Conservation (phyloP, 768 basidiomycete genomes). For the Suillus sp. region DNA sequence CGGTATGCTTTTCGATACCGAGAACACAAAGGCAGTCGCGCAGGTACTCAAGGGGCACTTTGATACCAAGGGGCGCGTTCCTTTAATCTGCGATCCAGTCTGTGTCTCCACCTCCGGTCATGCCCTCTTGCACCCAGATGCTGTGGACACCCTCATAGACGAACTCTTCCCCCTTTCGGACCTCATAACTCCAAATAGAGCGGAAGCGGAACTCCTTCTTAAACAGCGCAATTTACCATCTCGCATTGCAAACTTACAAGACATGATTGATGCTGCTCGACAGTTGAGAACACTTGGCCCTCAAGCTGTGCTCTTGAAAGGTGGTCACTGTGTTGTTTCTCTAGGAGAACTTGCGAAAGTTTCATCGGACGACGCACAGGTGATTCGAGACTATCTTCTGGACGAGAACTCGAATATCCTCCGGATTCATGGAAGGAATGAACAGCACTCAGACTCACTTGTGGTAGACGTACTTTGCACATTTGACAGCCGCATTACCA, state of each 20-base stretch:
- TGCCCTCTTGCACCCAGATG: constrained; percentile 66
- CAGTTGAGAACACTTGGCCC: constrained; percentile 51
- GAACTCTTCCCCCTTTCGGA: constrained; percentile 73
- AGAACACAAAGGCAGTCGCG: constrained; percentile 53
- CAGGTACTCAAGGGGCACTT: constrained; percentile 49
- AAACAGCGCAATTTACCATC: constrained; percentile 33
- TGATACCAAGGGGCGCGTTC: constrained; percentile 37
- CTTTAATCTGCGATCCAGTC: constrained; percentile 85
- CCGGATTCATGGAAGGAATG: constrained; percentile 23
- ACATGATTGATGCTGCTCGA: constrained; percentile 61
- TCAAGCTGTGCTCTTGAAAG: constrained; percentile 75
- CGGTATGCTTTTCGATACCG: constrained; percentile 80
- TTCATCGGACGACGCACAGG: constrained; percentile 29
- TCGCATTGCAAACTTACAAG: constrained; percentile 48
- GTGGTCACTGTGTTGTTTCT: constrained; percentile 67
- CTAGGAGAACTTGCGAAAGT: constrained; percentile 46
- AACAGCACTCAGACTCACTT: constrained; percentile 28
- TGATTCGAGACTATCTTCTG: constrained; percentile 48
- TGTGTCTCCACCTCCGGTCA: constrained; percentile 91
- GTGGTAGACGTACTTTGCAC: constrained; percentile 68
- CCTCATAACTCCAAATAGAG: constrained; percentile 83
- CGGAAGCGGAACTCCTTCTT: constrained; percentile 75
- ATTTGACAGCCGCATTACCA: constrained; percentile 35
- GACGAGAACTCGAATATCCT: constrained; percentile 69
- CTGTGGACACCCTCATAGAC: constrained; percentile 56